phyloP scores from a whole-genome alignment of 495 filamentous ascomycete species.

The Hyaloscypha bicolor region DNA sequence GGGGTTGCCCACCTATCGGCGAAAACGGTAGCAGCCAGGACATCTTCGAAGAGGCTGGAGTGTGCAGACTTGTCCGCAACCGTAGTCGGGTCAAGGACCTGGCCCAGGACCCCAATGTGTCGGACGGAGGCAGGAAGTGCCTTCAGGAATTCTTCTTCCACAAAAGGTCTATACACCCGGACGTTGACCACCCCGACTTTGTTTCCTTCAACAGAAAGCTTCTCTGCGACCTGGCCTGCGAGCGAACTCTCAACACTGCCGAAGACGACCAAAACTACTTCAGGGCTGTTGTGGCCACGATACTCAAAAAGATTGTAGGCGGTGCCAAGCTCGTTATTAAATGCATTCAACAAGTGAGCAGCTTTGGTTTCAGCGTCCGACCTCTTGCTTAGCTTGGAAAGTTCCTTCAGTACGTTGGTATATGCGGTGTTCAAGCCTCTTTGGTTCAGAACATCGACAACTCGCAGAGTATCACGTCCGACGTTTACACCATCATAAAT shows the following conservation, averaged over 20 bases:
- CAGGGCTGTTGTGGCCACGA: slow-evolving; percentile 76
- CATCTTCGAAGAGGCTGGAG: slow-evolving; percentile 86
- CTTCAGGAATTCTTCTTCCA: slow-evolving; percentile 88
- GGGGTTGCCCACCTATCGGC: slow-evolving; percentile 61
- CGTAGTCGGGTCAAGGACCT: slow-evolving; percentile 53
- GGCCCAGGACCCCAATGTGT: slow-evolving; percentile 70
- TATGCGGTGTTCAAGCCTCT: slow-evolving; percentile 70
- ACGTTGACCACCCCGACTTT: slow-evolving; percentile 88
- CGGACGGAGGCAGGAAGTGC: slow-evolving; percentile 73
- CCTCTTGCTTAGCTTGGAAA: slow-evolving; percentile 67
- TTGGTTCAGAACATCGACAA: slow-evolving; percentile 83
- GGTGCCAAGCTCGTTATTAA: slow-evolving; percentile 93
- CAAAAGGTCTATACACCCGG: slow-evolving; percentile 90
- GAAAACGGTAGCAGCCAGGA: slow-evolving; percentile 82
- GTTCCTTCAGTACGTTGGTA: slow-evolving; percentile 60
- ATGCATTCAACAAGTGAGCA: slow-evolving; percentile 69
- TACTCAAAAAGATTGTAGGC: slow-evolving; percentile 94
- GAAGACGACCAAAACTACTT: slow-evolving; percentile 85
- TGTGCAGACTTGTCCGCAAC: slow-evolving; percentile 70
- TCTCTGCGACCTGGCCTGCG: slow-evolving; percentile 76
- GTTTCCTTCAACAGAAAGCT: slow-evolving; percentile 67
- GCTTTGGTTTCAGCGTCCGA: slow-evolving; percentile 74
- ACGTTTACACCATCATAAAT: slow-evolving; percentile 90
- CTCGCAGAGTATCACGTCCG: slow-evolving; percentile 79
- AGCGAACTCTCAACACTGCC: slow-evolving; percentile 88